phyloP scores from a whole-genome alignment of 371 early-diverging fungal species.

The Apophysomyces trapeziformis region DNA sequence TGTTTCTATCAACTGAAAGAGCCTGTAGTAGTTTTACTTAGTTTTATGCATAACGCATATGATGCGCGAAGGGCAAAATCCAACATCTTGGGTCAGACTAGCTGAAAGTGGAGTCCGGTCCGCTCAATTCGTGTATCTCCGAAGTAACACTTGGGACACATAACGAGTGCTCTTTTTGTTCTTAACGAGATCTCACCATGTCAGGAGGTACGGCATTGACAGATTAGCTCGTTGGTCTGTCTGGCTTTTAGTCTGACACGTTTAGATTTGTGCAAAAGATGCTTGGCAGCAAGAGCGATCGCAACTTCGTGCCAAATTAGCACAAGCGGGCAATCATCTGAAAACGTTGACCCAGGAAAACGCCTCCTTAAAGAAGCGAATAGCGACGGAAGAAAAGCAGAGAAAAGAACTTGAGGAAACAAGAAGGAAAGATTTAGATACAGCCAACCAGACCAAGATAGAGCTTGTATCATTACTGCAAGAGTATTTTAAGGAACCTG shows the following conservation, averaged over 20 bases:
- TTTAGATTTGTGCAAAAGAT: constrained; percentile 4
- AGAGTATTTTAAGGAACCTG: background rate
- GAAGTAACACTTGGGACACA: too few relatives aligned
- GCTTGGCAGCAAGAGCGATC: constrained; percentile 6
- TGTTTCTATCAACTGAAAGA: too few relatives aligned
- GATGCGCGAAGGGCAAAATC: too few relatives aligned
- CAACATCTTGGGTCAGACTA: too few relatives aligned
- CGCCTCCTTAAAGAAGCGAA: constrained; percentile 27
- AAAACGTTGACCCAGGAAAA: constrained; percentile 50
- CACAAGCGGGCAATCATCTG: constrained; percentile 54
- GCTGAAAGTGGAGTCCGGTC: too few relatives aligned
- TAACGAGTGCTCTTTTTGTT: background rate
- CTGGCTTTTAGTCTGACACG: constrained; percentile 1
- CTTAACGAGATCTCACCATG: background rate
- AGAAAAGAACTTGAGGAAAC: background rate
- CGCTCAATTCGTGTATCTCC: too few relatives aligned
- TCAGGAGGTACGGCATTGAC: constrained; percentile 1
- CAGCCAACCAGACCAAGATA: background rate
- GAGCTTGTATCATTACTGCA: constrained; percentile 15
- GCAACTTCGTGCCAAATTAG: constrained; percentile 34
- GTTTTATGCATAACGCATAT: too few relatives aligned
- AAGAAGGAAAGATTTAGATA: background rate
- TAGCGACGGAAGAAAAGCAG: constrained; percentile 16
- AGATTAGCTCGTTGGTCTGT: background rate
- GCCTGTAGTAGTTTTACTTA: too few relatives aligned